Evolutionary conservation across 805 yeast species (phyloP), one percentile per base, ranked within the genome.

Genomic region (Candida michaelii): DNA sequence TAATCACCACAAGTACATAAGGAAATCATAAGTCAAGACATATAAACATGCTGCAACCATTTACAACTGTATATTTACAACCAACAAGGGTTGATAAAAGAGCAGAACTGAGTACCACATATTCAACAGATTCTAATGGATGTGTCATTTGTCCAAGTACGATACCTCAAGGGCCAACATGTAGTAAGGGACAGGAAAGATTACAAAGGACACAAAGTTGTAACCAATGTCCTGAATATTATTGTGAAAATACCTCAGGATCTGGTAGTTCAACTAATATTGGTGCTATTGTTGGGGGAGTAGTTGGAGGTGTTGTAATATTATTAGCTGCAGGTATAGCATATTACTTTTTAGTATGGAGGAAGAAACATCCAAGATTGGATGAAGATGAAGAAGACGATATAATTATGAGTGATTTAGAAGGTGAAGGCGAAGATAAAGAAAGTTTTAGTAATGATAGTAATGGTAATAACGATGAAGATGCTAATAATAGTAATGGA

Each of bases 211-310:
- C 58, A 3, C 58, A 39, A 19, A 50, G 66, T 2, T 62, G 68
- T 43, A 30, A 48, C 9, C 35, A 43, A 29, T 64, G 69, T 52
- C 52, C 65, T 4, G 47, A 41, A 27, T 53, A 46, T 40, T 50
- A 46, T 42, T 65, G 70, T 50, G 50, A 47, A 9, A 36, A 53
- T 1, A 30, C 35, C 11, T 8, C 44, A n/a, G 34, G 42, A 10
- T 21, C 32, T 11, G 21, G 45, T 3, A 16, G 32, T 8, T 31
- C 40, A 6, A 40, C 55, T 1, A 58, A 63, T 11, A 49, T 66
- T 13, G 74, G 74, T 10, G 70, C 61, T 4, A 62, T 69, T 14
- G 72, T 65, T 2, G 76, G 76, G 11, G 76, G 74, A 10, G 68
- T 64, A 1, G 55, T 68, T 3, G 76, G 73, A 11, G 71, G 71